Percentiles rank a stretch among this genome's conserved stretches.
These are phyloP conservation scores for Chlorophyllum brunneum DNA, from an alignment of 768 basidiomycete genomes.

Conservation along the genomic window DNA sequence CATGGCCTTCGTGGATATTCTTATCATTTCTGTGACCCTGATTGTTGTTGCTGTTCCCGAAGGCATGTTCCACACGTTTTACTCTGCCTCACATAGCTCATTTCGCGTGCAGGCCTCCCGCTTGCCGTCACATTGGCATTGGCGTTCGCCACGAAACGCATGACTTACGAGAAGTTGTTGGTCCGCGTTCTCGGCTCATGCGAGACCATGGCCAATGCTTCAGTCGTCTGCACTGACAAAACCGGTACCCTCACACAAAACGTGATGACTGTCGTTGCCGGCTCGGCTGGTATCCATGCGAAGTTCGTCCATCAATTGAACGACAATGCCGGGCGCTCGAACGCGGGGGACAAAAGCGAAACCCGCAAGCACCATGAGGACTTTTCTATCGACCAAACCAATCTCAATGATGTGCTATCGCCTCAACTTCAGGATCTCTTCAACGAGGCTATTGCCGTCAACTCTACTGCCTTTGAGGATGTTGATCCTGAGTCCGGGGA, in stretches of 20 bases:
- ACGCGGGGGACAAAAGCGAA: conserved; percentile 51
- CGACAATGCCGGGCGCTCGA: conserved; percentile 67
- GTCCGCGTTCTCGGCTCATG: conserved; percentile 96
- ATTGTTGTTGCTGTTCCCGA: conserved; percentile 47
- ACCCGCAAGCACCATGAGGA: conserved; percentile 54
- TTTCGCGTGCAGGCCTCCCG: conserved; percentile 61
- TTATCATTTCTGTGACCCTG: conserved; percentile 92
- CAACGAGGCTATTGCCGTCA: conserved; percentile 85
- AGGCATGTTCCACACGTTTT: conserved; percentile 24
- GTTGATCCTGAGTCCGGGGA: conserved; percentile 55
- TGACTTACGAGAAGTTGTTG: conserved; percentile 92
- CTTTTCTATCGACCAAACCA: conserved; percentile 80
- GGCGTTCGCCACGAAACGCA: conserved; percentile 97
- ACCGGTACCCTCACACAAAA: conserved; percentile 97
- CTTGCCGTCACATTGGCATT: conserved; percentile 95
- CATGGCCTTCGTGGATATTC: conserved; percentile 85
- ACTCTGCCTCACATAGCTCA: conserved; percentile 10
- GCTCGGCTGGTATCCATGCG: conserved; percentile 88
- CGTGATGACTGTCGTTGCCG: conserved; percentile 93
- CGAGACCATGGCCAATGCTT: conserved; percentile 98
- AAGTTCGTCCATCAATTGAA: conserved; percentile 85
- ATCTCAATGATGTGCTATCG: conserved; percentile 63
- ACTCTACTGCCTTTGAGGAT: conserved; percentile 95
- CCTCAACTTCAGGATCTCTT: conserved; percentile 60
- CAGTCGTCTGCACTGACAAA: conserved; percentile 94